A percentile compares a stretch with the other conserved stretches of the same genome.
Evolutionary conservation across 176 grass and related monocot species (phyloP).

Genomic region (Triticum aestivum): IWGSC_CS_RefSeq_v2.1 NC_057812.1:250362498-250362997

Average conservation of each 20-base stretch:
- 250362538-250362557: not conserved
- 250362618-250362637: conserved; percentile 2
- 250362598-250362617: conserved; percentile 1
- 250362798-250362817: not conserved
- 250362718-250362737: not conserved
- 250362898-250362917: conserved; percentile 9
- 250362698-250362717: not conserved
- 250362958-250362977: not conserved
- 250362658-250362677: not conserved
- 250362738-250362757: not conserved
- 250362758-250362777: not conserved
- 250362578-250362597: not conserved
- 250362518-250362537: not conserved
- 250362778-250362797: not conserved
- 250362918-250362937: not conserved
- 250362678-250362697: not conserved
- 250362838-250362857: not conserved
- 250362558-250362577: not conserved
- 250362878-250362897: not conserved
- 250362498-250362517: not conserved
- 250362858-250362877: conserved; percentile 4
- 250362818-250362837: not conserved
- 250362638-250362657: not conserved
- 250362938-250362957: not conserved
- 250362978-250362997: conserved; percentile 56